Conservation (phyloP, 2,329 filamentous ascomycete genomes). For the Geosmithia putterillii region DNA sequence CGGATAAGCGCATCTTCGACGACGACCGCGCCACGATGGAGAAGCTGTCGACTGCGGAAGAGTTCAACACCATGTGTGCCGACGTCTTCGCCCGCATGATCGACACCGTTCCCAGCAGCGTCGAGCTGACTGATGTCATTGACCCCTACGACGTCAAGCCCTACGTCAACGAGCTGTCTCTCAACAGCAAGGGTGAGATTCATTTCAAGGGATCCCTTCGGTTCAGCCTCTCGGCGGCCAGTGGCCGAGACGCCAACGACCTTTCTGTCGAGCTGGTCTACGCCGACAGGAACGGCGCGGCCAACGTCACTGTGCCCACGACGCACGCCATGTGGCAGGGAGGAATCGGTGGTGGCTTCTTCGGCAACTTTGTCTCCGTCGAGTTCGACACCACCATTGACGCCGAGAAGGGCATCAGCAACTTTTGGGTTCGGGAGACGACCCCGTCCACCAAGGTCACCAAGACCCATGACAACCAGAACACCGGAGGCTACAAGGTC, state of each 20-base stretch:
- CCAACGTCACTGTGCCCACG: neutral
- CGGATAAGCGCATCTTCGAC: slow-evolving; percentile 28
- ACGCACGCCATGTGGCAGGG: slow-evolving; percentile 7
- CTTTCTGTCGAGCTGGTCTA: slow-evolving; percentile 8
- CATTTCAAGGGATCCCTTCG: slow-evolving; percentile 20
- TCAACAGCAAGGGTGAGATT: slow-evolving; percentile 11
- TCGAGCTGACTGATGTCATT: slow-evolving; percentile 15
- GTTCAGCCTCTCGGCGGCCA: slow-evolving; percentile 1
- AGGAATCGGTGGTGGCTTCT: slow-evolving; percentile 7
- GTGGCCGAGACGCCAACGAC: slow-evolving; percentile 9
- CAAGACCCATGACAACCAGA: slow-evolving; percentile 2
- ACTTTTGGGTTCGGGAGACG: slow-evolving; percentile 8
- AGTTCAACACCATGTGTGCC: slow-evolving; percentile 19
- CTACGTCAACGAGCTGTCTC: slow-evolving; percentile 10
- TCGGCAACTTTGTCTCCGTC: slow-evolving; percentile 8
- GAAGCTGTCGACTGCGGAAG: slow-evolving; percentile 18
- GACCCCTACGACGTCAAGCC: slow-evolving; percentile 15
- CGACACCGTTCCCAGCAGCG: slow-evolving; percentile 15
- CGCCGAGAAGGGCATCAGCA: slow-evolving; percentile 10
- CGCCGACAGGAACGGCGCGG: slow-evolving; percentile 8
- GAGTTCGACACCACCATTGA: slow-evolving; percentile 8
- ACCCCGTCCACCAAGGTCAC: slow-evolving; percentile 6
- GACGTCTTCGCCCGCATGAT: slow-evolving; percentile 18
- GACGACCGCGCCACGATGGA: slow-evolving; percentile 29
- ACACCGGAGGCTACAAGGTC: slow-evolving; percentile 2